Evolutionary conservation across 768 basidiomycete genomes (phyloP), one percentile per base, ranked within the genome.

Genomic region (Boletus rex-veris): DNA sequence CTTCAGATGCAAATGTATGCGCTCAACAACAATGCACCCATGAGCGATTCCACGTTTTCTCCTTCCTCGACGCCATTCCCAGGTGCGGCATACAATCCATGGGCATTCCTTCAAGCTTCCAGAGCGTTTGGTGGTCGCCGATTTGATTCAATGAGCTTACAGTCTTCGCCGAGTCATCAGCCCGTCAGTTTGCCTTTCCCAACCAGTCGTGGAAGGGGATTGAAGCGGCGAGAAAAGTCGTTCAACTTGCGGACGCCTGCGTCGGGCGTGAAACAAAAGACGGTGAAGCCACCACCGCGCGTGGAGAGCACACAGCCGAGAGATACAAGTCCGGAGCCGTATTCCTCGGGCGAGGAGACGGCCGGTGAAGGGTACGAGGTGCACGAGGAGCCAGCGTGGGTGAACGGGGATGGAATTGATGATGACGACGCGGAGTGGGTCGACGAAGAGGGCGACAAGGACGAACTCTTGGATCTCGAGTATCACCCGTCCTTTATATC

Each of bases 231-330:
- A 16, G 76, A 78, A 55, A 67, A 64, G 36, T 72, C 75, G 5
- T 40, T 55, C 9, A 75, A 75, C 53, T 54, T 78, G 18, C 67
- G 73, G 30, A 55, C 55, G 36, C 58, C 63, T 18, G 44, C 38
- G 1, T 45, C 61, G 11, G 62, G 49, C 14, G 24, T 47, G 12
- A 66, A 67, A 33, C 67, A 62, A 36, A 68, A 75, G 48, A 33
- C 9, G 48, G 70, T 84, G 35, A 83, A 83, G 63, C 85, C 84
- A 1, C 89, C 89, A 1, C 88, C 86, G 10, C 77, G 89, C 12
- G 89, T 91, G 16, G 86, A 90, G 61, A 90, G 88, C 60, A 92
- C 89, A 0, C 88, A 90, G 61, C 88, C 89, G 7, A 73, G 88
- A 39, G 89, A 91, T 59, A 90, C 88, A 11, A 89, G 85, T 57